Evolutionary conservation across 2,329 filamentous ascomycete species (phyloP).

Genomic region (Penicillium sp.): DNA sequence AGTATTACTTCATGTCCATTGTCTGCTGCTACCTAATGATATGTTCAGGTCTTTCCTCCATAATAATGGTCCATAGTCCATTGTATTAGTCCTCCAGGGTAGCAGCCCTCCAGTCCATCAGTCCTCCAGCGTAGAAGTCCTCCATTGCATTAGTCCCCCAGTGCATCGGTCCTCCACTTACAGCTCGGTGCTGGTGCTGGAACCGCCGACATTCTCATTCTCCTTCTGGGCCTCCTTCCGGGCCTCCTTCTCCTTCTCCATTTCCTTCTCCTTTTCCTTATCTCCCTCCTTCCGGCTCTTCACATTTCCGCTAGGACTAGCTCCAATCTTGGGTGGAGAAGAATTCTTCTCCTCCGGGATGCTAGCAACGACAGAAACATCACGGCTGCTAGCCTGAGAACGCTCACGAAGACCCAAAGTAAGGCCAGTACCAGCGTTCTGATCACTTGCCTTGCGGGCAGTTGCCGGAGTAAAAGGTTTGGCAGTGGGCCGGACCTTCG

Average conservation of each 20-base stretch:
- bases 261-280: slow-evolving; percentile 17
- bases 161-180: not conserved
- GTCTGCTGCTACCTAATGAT: not conserved
- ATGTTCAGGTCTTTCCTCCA: not conserved
- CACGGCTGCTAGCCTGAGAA: slow-evolving; percentile 38
- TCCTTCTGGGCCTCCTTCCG: not conserved
- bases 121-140: too few species aligned
- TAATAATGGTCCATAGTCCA: not conserved
- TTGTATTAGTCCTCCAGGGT: too few species aligned
- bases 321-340: slow-evolving; percentile 33
- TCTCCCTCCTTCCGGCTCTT: slow-evolving; percentile 43
- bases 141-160: too few species aligned
- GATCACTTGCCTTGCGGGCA: slow-evolving; percentile 34
- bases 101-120: too few species aligned
- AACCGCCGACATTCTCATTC: not conserved
- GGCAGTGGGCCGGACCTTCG: slow-evolving; percentile 24
- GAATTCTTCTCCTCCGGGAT: slow-evolving; percentile 29
- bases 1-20: not conserved
- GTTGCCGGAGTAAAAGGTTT: slow-evolving; percentile 33
- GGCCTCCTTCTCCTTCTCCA: not conserved
- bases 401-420: slow-evolving; percentile 37
- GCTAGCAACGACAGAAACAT: slow-evolving; percentile 42
- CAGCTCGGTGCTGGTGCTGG: not conserved
- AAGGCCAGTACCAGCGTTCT: slow-evolving; percentile 30
- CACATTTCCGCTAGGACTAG: slow-evolving; percentile 42